A percentile compares a stretch with the other conserved stretches of the same genome.
Evolutionary conservation across 768 basidiomycete species (phyloP).

Genomic region (Boletus rubescentipes): DNA sequence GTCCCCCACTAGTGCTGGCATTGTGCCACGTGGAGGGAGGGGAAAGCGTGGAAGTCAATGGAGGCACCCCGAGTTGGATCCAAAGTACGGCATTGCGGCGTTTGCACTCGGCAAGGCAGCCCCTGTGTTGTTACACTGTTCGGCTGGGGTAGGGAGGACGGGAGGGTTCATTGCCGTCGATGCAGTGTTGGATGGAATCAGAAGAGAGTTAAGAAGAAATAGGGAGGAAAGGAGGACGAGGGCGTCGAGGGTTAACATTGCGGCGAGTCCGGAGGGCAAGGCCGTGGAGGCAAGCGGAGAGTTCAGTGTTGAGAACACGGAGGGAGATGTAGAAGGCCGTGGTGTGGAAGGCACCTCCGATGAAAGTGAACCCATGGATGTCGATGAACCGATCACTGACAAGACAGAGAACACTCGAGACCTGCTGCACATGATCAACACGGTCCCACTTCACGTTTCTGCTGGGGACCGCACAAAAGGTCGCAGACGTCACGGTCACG

Average conservation of each 20-base stretch:
- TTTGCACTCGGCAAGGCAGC: constrained; percentile 46
- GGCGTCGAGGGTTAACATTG: background rate
- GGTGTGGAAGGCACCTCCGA: constrained; percentile 1
- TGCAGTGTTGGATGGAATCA: constrained; percentile 75
- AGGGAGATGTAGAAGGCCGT: constrained; percentile 1
- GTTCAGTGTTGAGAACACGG: constrained; percentile 6
- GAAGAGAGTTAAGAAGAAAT: constrained; percentile 51
- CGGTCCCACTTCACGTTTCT: constrained; percentile 27
- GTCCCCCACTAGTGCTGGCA: constrained; percentile 18
- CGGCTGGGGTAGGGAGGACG: constrained; percentile 93
- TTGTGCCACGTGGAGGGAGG: background rate
- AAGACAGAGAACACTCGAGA: background rate
- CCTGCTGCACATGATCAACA: constrained; percentile 15
- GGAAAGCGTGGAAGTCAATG: constrained; percentile 22
- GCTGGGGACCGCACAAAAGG: constrained; percentile 30
- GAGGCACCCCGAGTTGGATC: constrained; percentile 46
- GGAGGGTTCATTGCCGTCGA: constrained; percentile 92
- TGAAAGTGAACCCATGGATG: constrained; percentile 21
- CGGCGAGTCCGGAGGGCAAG: background rate
- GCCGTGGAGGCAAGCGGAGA: constrained; percentile 3
- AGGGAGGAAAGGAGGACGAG: constrained; percentile 22
- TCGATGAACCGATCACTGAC: constrained; percentile 22
- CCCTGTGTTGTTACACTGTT: constrained; percentile 84
- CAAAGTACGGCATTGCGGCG: constrained; percentile 53
- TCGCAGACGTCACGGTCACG: constrained; percentile 7